These are phyloP conservation scores for Nematocida sp. DNA, from an alignment of 371 early-diverging fungal species.

Conservation along the genomic window DNA sequence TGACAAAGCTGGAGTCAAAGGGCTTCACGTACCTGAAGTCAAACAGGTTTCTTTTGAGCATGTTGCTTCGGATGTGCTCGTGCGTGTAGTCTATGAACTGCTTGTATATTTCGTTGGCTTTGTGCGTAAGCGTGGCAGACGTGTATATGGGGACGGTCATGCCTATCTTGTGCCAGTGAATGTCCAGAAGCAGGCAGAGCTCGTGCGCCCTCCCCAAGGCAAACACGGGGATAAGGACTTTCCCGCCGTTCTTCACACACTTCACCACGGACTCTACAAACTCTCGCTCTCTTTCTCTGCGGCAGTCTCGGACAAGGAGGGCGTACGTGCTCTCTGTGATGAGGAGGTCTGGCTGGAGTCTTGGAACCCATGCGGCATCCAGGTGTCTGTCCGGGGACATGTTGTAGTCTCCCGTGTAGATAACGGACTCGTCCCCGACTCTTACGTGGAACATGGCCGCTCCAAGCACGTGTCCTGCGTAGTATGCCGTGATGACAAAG, in stretches of 20 bases:
- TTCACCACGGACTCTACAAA: constrained; percentile 79
- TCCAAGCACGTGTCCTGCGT: constrained; percentile 93
- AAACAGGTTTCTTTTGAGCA: constrained; percentile 74
- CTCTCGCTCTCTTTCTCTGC: constrained; percentile 77
- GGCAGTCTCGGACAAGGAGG: constrained; percentile 82
- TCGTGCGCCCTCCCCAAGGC: constrained; percentile 90
- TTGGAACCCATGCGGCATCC: constrained; percentile 78
- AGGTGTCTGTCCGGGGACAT: constrained; percentile 89
- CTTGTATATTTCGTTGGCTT: constrained; percentile 82
- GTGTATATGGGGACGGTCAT: constrained; percentile 78
- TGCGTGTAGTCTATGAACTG: constrained; percentile 87
- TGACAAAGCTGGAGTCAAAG: constrained; percentile 69
- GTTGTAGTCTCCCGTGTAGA: constrained; percentile 93
- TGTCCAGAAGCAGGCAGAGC: constrained; percentile 80
- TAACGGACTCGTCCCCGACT: constrained; percentile 66
- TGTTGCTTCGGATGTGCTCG: constrained; percentile 76
- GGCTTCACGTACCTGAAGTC: constrained; percentile 81
- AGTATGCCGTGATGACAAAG: constrained; percentile 72
- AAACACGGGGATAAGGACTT: constrained; percentile 86
- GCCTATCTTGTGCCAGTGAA: constrained; percentile 84
- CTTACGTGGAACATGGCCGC: constrained; percentile 86
- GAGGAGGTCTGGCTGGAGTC: constrained; percentile 74
- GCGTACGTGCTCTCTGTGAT: constrained; percentile 91
- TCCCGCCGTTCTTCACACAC: constrained; percentile 76
- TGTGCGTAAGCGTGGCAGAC: constrained; percentile 79